phyloP scores from a whole-genome alignment of 2,329 filamentous ascomycete species.

The Pyrenochaeta sp. region DNA sequence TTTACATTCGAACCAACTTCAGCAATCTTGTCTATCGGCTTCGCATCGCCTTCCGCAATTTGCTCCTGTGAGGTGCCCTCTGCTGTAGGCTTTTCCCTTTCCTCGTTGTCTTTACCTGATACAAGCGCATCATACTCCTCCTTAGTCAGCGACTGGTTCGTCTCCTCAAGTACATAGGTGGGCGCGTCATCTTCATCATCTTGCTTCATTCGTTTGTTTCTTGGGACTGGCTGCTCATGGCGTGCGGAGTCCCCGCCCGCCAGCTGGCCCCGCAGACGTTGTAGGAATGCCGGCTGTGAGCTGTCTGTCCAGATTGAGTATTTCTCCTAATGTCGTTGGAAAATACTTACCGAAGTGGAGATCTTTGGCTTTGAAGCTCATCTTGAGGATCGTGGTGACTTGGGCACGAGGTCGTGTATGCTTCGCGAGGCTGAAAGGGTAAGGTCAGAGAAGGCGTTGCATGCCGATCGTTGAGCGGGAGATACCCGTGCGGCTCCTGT shows the following conservation, averaged over 20 bases:
- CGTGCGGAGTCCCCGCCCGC: constrained; percentile 58
- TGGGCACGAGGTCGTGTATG: constrained; percentile 7
- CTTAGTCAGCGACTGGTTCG: constrained; percentile 67
- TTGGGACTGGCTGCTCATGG: constrained; percentile 55
- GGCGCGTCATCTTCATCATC: constrained; percentile 79
- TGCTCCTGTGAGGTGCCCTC: constrained; percentile 13
- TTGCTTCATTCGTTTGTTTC: constrained; percentile 57
- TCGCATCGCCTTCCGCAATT: constrained; percentile 10
- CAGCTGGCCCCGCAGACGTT: constrained; percentile 61
- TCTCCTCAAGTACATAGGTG: constrained; percentile 76
- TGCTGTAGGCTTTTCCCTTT: constrained; percentile 11
- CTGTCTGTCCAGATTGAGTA: constrained; percentile 52
- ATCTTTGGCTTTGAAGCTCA: constrained; percentile 72
- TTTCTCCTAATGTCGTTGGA: constrained; percentile 38
- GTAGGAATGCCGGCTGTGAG: constrained; percentile 59
- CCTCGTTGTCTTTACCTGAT: constrained; percentile 35
- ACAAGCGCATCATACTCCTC: constrained; percentile 59
- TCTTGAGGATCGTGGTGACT: constrained; percentile 55
- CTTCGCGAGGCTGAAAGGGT: constrained; percentile 8
- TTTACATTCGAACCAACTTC: constrained; percentile 44
- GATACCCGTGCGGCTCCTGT: constrained; percentile 18
- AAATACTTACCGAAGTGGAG: constrained; percentile 66
- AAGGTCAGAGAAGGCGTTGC: constrained; percentile 6
- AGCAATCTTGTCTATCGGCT: constrained; percentile 40
- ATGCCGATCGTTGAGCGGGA: constrained; percentile 20